Conservation (phyloP, 768 basidiomycete species). For the Leccinellum rugosiceps region DNA sequence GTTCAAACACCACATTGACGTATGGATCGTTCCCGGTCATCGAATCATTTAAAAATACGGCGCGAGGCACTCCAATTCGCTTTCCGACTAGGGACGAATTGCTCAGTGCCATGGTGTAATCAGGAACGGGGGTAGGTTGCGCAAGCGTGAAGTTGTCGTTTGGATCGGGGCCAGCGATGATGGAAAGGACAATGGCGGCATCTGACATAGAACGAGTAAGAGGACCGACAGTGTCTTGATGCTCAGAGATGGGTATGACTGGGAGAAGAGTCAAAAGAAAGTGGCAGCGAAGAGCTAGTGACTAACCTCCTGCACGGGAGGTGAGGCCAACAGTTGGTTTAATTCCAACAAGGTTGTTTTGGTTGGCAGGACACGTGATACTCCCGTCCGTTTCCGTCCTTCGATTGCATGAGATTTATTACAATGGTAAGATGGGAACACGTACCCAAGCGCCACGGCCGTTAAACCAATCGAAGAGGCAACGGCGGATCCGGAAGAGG, state of each 20-base stretch:
- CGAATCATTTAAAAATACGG: slow-evolving; percentile 30
- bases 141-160: slow-evolving; percentile 53
- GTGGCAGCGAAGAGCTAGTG: not conserved
- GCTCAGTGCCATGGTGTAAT: slow-evolving; percentile 53
- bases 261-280: not conserved
- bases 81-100: slow-evolving; percentile 46
- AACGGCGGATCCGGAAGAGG: slow-evolving; percentile 58
- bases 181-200: slow-evolving; percentile 52
- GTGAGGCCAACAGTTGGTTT: slow-evolving; percentile 61
- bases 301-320: slow-evolving; percentile 54
- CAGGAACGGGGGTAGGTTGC: slow-evolving; percentile 51
- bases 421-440: not conserved
- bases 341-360: slow-evolving; percentile 57
- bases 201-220: slow-evolving; percentile 52
- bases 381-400: slow-evolving; percentile 52
- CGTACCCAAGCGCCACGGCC: slow-evolving; percentile 42
- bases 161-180: slow-evolving; percentile 53
- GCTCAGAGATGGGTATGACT: slow-evolving; percentile 56
- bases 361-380: slow-evolving; percentile 48
- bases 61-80: slow-evolving; percentile 52
- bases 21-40: slow-evolving; percentile 27
- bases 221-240: slow-evolving; percentile 61
- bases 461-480: slow-evolving; percentile 50
- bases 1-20: slow-evolving; percentile 38
- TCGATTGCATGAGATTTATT: not conserved